Conservation (phyloP, 257 asterid genomes). For the Thymus mandschuricus region DNA sequence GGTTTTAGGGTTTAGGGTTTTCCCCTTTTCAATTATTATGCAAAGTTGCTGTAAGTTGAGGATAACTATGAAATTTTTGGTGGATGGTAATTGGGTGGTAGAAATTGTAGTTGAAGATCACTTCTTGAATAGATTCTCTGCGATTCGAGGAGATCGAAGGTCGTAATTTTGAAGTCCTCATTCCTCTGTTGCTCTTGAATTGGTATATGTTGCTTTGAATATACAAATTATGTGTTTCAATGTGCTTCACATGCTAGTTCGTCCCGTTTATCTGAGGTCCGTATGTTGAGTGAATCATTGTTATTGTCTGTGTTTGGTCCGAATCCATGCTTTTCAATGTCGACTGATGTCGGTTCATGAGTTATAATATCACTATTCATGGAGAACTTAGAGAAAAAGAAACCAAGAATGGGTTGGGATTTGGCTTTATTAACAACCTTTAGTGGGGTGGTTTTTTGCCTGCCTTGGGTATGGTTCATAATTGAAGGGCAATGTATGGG, state of each 20-base stretch:
- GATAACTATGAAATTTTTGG: not conserved
- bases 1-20: not conserved
- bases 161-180: not conserved
- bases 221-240: not conserved
- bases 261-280: not conserved
- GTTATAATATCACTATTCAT: constrained; percentile 1
- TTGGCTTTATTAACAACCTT: constrained; percentile 96
- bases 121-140: not conserved
- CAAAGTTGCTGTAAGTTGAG: not conserved
- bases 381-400: constrained; percentile 34
- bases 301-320: not conserved
- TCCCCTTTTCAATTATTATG: not conserved
- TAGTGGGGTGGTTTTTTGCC: constrained; percentile 72
- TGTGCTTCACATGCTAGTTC: not conserved
- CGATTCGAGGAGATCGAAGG: not conserved
- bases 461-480: constrained; percentile 71
- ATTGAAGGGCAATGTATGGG: constrained; percentile 99
- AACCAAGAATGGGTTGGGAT: constrained; percentile 72
- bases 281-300: constrained; percentile 4
- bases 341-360: constrained; percentile 14
- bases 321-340: not conserved
- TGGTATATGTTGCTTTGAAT: not conserved
- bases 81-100: not conserved
- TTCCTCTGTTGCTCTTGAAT: not conserved
- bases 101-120: not conserved